phyloP scores from a whole-genome alignment of 176 grass and related monocot genomes.

The Saccharum spontaneum region DNA sequence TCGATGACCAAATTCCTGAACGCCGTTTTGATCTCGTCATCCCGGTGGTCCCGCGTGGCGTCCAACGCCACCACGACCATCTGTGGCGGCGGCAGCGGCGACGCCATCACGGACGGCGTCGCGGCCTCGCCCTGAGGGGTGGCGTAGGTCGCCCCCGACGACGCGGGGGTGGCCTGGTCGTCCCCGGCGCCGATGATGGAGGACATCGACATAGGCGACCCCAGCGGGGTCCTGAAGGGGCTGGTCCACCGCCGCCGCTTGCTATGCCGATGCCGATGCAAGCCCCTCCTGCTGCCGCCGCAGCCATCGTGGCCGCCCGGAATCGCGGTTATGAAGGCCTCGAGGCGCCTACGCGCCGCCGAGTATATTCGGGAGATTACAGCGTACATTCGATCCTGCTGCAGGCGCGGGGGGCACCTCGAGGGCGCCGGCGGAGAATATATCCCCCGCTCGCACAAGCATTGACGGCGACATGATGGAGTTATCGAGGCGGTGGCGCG shows the following conservation, averaged over 20 bases:
- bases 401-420: conserved; percentile 45
- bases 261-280: not conserved
- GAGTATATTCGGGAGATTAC: conserved; percentile 46
- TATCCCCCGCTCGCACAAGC: not conserved
- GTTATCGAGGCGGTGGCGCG: not conserved
- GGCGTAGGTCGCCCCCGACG: not conserved
- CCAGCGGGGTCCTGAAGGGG: conserved; percentile 17
- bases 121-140: not conserved
- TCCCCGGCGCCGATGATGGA: conserved; percentile 41
- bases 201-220: conserved; percentile 45
- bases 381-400: conserved; percentile 31
- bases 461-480: not conserved
- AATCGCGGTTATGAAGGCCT: conserved; percentile 39
- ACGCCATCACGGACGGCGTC: not conserved
- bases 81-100: conserved; percentile 43
- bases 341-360: conserved; percentile 26
- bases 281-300: conserved; percentile 13
- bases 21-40: conserved; percentile 50
- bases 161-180: conserved; percentile 5
- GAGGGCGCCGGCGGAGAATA: conserved; percentile 35
- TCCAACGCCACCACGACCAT: conserved; percentile 66
- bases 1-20: conserved; percentile 20
- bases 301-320: conserved; percentile 17
- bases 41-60: conserved; percentile 51
- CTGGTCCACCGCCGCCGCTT: conserved; percentile 20